These are phyloP conservation scores for Aspergillus unguis DNA, from an alignment of 2,329 filamentous ascomycete genomes.

Conservation along the genomic window DNA sequence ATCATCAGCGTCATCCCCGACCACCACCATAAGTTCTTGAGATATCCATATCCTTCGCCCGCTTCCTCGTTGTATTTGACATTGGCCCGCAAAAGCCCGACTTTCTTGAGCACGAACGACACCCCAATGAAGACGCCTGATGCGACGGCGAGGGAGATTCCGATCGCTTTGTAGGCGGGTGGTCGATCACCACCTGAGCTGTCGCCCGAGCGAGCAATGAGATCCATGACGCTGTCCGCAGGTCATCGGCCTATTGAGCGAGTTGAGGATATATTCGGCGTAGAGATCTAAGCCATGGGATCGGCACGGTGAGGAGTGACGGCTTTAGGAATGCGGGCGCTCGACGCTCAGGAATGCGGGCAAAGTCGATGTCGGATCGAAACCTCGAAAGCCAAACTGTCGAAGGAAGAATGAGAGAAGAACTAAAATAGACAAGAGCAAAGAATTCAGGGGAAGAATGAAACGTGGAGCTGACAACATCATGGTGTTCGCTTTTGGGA, in stretches of 20 bases:
- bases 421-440: neutral
- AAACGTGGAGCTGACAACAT: constrained; percentile 8
- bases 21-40: constrained; percentile 97
- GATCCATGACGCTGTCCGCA: constrained; percentile 10
- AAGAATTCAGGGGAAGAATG: constrained; percentile 5
- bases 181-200: constrained; percentile 40
- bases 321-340: constrained; percentile 3
- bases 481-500: neutral
- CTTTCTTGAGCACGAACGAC: constrained; percentile 94
- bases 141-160: constrained; percentile 77
- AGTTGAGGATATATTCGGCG: too few species aligned
- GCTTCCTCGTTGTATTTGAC: constrained; percentile 94
- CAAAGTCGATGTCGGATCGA: neutral
- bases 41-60: constrained; percentile 93
- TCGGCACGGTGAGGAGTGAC: constrained; percentile 4
- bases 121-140: constrained; percentile 91
- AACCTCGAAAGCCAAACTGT: neutral
- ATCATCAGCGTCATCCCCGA: constrained; percentile 95
- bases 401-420: neutral
- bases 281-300: constrained; percentile 10
- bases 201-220: constrained; percentile 8
- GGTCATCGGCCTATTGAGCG: neutral
- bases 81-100: constrained; percentile 85
- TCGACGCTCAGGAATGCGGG: constrained; percentile 9
- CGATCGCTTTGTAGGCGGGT: constrained; percentile 74